Evolutionary conservation across 345 rosid species (phyloP).

Genomic region (Bruguiera gymnorhiza): DNA sequence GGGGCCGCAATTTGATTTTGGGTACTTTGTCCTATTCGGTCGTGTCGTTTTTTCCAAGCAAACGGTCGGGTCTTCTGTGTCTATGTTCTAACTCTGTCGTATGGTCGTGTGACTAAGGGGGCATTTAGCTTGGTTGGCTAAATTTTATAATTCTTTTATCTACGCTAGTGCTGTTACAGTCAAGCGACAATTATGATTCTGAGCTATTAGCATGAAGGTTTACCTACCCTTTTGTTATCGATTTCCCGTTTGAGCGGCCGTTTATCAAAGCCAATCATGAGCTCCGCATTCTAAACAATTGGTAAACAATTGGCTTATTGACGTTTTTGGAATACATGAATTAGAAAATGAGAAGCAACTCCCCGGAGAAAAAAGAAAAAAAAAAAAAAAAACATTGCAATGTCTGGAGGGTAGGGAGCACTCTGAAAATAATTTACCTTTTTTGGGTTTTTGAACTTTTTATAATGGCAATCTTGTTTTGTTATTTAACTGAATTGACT

Average conservation of each 20-base stretch:
- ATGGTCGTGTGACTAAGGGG: not conserved
- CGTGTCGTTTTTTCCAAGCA: not conserved
- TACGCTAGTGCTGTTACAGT: too few species aligned
- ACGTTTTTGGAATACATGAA: not conserved
- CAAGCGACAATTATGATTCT: too few species aligned
- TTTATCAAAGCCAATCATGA: not conserved
- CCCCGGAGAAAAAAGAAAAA: not conserved
- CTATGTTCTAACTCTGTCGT: not conserved
- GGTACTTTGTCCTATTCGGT: constrained; percentile 2
- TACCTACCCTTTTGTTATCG: too few species aligned
- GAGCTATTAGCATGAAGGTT: too few species aligned
- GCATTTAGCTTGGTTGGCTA: too few species aligned
- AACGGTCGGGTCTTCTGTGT: not conserved
- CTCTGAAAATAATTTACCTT: not conserved
- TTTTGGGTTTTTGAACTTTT: not conserved
- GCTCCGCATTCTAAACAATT: not conserved
- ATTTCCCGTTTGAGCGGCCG: not conserved
- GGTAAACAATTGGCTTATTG: not conserved
- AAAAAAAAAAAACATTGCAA: not conserved
- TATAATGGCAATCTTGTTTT: not conserved
- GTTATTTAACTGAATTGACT: constrained; percentile 18
- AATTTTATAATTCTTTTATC: too few species aligned
- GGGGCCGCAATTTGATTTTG: not conserved
- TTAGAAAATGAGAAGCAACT: not conserved
- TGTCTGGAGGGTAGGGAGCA: constrained; percentile 9